phyloP scores from a whole-genome alignment of 805 yeast genomes.

The Saturnispora diversa region DNA sequence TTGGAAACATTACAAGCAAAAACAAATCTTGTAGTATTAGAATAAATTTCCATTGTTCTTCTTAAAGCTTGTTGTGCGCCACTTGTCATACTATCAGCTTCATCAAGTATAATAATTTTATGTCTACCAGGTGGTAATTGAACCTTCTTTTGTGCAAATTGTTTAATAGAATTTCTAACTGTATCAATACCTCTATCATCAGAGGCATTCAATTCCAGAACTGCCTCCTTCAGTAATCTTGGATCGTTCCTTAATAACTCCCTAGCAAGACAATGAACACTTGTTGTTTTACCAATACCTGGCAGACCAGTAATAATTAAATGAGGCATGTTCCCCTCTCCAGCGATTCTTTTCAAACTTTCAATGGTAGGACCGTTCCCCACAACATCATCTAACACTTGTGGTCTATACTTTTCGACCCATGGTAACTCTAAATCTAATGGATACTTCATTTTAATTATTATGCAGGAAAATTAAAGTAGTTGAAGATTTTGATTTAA shows the following conservation, averaged over 20 bases:
- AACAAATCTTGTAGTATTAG: constrained; percentile 96
- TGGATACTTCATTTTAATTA: constrained; percentile 19
- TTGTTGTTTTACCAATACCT: constrained; percentile 96
- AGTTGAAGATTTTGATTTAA: background rate
- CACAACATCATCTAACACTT: constrained; percentile 70
- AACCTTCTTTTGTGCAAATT: constrained; percentile 92
- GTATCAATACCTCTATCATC: constrained; percentile 98
- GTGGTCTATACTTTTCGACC: constrained; percentile 97
- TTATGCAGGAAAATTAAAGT: background rate
- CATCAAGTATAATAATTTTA: constrained; percentile 88
- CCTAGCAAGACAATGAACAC: constrained; percentile 81
- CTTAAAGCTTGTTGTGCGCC: constrained; percentile 95
- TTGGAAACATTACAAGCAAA: constrained; percentile 94
- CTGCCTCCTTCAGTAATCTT: constrained; percentile 51
- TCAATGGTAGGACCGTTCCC: constrained; percentile 90
- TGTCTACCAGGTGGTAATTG: constrained; percentile 82
- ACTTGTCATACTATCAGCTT: constrained; percentile 95
- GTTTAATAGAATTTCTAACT: constrained; percentile 87
- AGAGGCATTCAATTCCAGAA: constrained; percentile 87
- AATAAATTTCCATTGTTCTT: constrained; percentile 90
- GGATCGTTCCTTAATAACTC: constrained; percentile 63
- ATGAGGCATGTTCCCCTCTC: constrained; percentile 96
- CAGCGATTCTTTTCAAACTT: constrained; percentile 72
- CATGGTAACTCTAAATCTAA: constrained; percentile 29
- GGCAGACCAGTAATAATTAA: constrained; percentile 93